Evolutionary conservation across 306 rosid genomes (phyloP).

Genomic region (Cicer arietinum): DNA sequence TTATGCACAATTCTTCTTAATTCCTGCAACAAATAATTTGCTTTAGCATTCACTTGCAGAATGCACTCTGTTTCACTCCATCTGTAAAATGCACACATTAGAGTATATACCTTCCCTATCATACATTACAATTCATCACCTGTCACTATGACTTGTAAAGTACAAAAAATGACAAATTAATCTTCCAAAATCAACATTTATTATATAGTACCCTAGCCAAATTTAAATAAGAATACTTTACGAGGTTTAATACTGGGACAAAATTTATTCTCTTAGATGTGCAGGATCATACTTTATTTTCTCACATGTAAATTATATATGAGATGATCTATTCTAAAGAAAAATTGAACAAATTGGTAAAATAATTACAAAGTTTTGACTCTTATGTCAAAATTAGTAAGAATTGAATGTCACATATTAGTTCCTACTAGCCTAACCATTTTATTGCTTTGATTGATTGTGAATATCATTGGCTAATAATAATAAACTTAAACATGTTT

Average conservation of each 20-base stretch:
- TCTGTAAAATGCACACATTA: conserved; percentile 42
- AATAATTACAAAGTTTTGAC: neutral
- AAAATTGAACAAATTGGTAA: neutral
- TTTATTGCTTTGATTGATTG: conserved; percentile 34
- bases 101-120: conserved; percentile 41
- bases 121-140: neutral
- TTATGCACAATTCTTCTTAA: conserved; percentile 39
- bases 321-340: too few relatives aligned
- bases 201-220: neutral
- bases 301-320: too few relatives aligned
- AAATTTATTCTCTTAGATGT: too few relatives aligned
- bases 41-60: neutral
- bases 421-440: conserved; percentile 9
- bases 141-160: conserved; percentile 36
- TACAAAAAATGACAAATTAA: neutral
- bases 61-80: conserved; percentile 16
- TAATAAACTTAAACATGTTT: neutral
- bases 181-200: neutral
- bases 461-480: conserved; percentile 49
- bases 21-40: conserved; percentile 12
- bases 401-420: conserved; percentile 7
- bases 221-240: neutral
- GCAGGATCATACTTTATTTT: too few relatives aligned
- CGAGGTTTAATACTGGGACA: neutral
- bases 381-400: conserved; percentile 39